phyloP scores from a whole-genome alignment of 257 asterid species.

The Solanum megistacrolobum region DNA sequence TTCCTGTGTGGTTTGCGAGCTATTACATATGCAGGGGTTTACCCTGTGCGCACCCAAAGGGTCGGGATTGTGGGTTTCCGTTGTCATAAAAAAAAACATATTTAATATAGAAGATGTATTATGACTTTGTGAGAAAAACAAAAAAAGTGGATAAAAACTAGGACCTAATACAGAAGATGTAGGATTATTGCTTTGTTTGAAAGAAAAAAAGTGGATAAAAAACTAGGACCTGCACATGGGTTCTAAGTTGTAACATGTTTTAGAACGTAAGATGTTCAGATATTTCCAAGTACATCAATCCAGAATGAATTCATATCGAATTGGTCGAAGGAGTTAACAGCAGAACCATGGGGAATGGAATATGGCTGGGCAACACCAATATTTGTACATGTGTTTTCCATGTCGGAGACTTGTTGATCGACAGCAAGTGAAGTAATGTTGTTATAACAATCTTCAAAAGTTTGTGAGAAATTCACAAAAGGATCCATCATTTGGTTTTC shows the following conservation, averaged over 20 bases:
- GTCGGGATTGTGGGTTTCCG: neutral
- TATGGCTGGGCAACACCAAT: neutral
- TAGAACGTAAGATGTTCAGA: neutral
- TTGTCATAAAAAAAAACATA: neutral
- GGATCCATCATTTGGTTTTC: neutral
- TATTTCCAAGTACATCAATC: neutral
- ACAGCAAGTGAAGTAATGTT: neutral
- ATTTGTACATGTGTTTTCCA: neutral
- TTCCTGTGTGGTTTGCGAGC: neutral
- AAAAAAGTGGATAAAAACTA: neutral
- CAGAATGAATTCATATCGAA: neutral
- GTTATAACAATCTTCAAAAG: neutral
- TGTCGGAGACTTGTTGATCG: neutral
- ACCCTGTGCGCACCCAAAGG: neutral
- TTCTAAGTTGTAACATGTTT: neutral
- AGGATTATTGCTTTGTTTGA: neutral
- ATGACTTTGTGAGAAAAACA: neutral
- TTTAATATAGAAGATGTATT: neutral
- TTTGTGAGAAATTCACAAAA: neutral
- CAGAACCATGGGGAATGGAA: neutral
- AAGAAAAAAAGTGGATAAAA: neutral
- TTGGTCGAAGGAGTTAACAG: neutral
- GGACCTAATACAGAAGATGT: neutral
- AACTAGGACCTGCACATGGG: neutral
- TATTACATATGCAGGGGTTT: neutral